phyloP scores from a whole-genome alignment of 2,329 filamentous ascomycete species.

The Xylariaceae sp. region DNA sequence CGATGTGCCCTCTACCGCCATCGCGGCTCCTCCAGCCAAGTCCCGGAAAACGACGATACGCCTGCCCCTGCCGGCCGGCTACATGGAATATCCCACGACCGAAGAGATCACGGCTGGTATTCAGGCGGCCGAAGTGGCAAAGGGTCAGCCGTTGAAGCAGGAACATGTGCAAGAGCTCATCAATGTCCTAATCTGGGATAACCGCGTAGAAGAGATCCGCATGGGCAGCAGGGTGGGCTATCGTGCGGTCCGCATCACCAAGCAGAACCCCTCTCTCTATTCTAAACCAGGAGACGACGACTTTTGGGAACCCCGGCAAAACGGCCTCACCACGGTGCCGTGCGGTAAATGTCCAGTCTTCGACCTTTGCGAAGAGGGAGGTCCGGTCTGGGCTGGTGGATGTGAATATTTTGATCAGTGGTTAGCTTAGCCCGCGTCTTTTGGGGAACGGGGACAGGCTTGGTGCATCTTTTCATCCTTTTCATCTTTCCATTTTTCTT shows the following conservation, averaged over 20 bases:
- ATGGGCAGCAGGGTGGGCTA: conserved; percentile 47
- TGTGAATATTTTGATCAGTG: conserved; percentile 90
- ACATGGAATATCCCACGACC: conserved; percentile 74
- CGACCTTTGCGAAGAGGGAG: conserved; percentile 83
- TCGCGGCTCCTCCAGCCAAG: conserved; percentile 24
- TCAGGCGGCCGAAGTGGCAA: conserved; percentile 62
- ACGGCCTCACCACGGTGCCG: conserved; percentile 80
- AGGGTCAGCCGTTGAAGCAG: conserved; percentile 63
- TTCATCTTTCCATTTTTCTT: neutral
- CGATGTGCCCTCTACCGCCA: conserved; percentile 29
- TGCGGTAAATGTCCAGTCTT: conserved; percentile 93
- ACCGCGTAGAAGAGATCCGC: conserved; percentile 64
- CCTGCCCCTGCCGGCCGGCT: conserved; percentile 58
- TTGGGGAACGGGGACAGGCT: neutral
- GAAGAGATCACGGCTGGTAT: conserved; percentile 71
- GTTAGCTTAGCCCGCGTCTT: conserved; percentile 44
- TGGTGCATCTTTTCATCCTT: conserved; percentile 2
- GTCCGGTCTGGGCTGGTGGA: conserved; percentile 80
- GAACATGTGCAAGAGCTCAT: conserved; percentile 79
- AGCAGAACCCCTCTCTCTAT: conserved; percentile 30
- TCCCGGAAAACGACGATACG: conserved; percentile 31
- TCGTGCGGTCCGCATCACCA: conserved; percentile 45
- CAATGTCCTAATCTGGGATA: conserved; percentile 84
- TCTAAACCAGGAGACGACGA: conserved; percentile 26
- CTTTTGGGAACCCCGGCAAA: conserved; percentile 43